A percentile compares a stretch with the other conserved stretches of the same genome.
phyloP scores from a whole-genome alignment of 768 basidiomycete genomes.

The Lactarius hatsudake region DNA sequence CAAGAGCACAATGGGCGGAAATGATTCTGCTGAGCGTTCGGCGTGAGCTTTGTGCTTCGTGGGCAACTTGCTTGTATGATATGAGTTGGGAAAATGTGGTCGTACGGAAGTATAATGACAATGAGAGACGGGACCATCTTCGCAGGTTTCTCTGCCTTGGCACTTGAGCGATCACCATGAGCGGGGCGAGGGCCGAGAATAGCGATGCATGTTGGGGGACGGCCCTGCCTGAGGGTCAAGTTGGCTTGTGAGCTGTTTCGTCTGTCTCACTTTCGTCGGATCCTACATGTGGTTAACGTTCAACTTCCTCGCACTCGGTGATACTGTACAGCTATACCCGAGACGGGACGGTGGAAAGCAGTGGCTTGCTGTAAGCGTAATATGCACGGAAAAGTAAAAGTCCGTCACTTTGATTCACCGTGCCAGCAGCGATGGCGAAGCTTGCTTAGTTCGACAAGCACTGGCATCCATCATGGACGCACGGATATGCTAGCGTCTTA shows the following conservation, averaged over 20 bases:
- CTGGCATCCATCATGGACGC: neutral
- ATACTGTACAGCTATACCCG: no score
- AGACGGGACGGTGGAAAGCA: neutral
- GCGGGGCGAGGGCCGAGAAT: neutral
- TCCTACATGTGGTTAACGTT: no score
- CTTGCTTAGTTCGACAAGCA: neutral
- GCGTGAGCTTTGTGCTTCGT: no score
- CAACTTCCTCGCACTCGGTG: no score
- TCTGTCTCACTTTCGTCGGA: neutral
- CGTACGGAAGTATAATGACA: no score
- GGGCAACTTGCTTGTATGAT: no score
- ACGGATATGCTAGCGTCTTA: neutral
- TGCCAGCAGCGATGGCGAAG: neutral
- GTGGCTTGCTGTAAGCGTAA: neutral
- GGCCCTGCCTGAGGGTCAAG: no score
- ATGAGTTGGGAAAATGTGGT: no score
- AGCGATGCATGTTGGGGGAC: neutral
- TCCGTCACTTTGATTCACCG: no score
- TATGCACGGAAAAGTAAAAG: neutral
- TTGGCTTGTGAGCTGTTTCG: no score
- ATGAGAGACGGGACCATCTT: neutral
- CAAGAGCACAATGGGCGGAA: no score
- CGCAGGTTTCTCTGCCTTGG: neutral
- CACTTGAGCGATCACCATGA: neutral
- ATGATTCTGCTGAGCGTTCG: no score